Percentiles rank a stretch among this genome's conserved stretches.
Evolutionary conservation across 139 green algal genomes (phyloP).

Genomic region (Closterium sp.): DNA sequence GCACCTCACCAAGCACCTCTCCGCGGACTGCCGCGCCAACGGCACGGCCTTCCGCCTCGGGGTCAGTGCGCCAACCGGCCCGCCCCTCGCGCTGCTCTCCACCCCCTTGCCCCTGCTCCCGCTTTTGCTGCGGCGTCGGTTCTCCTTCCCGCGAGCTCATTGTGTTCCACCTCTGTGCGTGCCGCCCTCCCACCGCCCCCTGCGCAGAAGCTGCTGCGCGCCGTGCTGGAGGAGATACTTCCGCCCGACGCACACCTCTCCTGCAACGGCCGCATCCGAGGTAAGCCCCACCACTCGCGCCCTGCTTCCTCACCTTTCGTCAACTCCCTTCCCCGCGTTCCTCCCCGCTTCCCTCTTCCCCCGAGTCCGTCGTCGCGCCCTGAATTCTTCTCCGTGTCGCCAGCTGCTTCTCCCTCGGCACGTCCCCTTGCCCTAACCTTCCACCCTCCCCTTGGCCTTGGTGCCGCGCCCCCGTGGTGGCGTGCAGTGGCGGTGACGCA

Average conservation of each 20-base stretch:
- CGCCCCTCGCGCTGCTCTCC: not conserved
- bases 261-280: constrained; percentile 14
- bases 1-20: constrained; percentile 56
- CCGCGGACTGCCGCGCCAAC: constrained; percentile 54
- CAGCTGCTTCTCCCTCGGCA: not conserved
- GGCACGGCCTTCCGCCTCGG: constrained; percentile 63
- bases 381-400: not conserved
- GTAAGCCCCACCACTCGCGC: not conserved
- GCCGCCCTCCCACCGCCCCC: too few species aligned
- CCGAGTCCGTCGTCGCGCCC: not conserved
- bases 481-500: constrained; percentile 58
- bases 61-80: constrained; percentile 11
- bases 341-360: not conserved
- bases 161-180: not conserved
- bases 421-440: too few species aligned
- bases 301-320: not conserved
- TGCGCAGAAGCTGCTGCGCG: constrained; percentile 15
- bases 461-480: not conserved
- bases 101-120: not conserved
- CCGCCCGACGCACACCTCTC: not conserved
- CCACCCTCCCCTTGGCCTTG: not conserved
- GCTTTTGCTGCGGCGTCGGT: too few species aligned
- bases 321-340: too few species aligned
- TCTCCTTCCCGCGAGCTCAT: too few species aligned
- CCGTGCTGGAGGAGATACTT: constrained; percentile 34